Evolutionary conservation across 257 asterid species (phyloP).

Genomic region (Lantana camara): DNA sequence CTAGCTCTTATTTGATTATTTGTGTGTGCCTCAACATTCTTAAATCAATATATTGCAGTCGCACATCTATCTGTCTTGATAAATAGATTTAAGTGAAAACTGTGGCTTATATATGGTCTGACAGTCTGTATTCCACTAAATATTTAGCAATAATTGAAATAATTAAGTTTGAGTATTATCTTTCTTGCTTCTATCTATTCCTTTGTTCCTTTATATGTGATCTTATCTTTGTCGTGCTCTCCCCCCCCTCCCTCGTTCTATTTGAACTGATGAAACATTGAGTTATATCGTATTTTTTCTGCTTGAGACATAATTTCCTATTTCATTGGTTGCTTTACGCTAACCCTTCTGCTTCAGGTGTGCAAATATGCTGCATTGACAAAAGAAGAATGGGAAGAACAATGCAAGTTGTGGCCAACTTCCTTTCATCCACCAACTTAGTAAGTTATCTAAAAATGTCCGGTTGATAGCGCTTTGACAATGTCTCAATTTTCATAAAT

Average conservation of each 20-base stretch:
- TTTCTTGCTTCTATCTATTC: not conserved
- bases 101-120: no score
- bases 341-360: constrained; percentile 46
- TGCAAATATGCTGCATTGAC: constrained; percentile 82
- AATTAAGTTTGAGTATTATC: not conserved
- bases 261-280: no score
- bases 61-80: no score
- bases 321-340: constrained; percentile 7
- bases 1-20: constrained; percentile 5
- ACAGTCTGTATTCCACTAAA: no score
- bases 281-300: not conserved
- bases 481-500: constrained; percentile 19
- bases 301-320: not conserved
- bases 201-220: no score
- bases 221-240: no score
- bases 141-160: not conserved
- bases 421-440: constrained; percentile 95
- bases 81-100: no score
- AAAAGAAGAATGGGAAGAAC: constrained; percentile 97
- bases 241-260: no score
- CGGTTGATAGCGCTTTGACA: not conserved
- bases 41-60: constrained; percentile 4
- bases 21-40: not conserved
- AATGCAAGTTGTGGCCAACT: constrained; percentile 96
- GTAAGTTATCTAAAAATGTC: constrained; percentile 41